Evolutionary conservation across 129 eudicot genomes (phyloP).

Genomic region (Artemisia annua): DNA sequence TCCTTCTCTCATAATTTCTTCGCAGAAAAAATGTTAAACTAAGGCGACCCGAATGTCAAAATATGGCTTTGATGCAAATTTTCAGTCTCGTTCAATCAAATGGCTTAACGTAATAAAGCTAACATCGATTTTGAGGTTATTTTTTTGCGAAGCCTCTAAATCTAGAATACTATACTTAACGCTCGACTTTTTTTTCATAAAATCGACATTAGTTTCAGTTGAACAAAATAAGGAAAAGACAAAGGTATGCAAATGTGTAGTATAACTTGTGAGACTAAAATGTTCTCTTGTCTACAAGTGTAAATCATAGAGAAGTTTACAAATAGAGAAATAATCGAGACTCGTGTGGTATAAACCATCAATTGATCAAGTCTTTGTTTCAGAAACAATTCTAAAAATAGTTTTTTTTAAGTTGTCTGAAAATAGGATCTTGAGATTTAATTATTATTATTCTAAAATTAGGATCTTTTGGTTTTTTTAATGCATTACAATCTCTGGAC

Average conservation of each 20-base stretch:
- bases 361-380: conserved; percentile 33
- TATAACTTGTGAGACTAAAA: conserved; percentile 24
- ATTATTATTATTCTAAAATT: neutral
- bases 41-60: conserved; percentile 22
- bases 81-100: conserved; percentile 7
- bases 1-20: conserved; percentile 32
- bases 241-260: conserved; percentile 16
- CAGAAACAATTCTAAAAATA: conserved; percentile 19
- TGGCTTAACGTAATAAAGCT: neutral
- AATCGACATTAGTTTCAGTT: conserved; percentile 1
- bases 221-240: conserved; percentile 7
- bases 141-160: conserved; percentile 13
- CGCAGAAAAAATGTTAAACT: neutral
- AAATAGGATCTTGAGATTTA: conserved; percentile 9
- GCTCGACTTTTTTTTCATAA: neutral
- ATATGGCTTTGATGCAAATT: neutral
- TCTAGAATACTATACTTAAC: neutral
- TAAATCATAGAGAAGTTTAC: conserved; percentile 30
- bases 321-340: conserved; percentile 33
- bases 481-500: no score
- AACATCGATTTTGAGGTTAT: neutral
- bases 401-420: neutral
- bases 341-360: conserved; percentile 25
- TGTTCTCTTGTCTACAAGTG: conserved; percentile 33
- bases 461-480: neutral